Percentiles rank a stretch among this genome's conserved stretches.
Conservation (phyloP, 2,329 filamentous ascomycete species). For the Uncinocarpus reesii region DNA sequence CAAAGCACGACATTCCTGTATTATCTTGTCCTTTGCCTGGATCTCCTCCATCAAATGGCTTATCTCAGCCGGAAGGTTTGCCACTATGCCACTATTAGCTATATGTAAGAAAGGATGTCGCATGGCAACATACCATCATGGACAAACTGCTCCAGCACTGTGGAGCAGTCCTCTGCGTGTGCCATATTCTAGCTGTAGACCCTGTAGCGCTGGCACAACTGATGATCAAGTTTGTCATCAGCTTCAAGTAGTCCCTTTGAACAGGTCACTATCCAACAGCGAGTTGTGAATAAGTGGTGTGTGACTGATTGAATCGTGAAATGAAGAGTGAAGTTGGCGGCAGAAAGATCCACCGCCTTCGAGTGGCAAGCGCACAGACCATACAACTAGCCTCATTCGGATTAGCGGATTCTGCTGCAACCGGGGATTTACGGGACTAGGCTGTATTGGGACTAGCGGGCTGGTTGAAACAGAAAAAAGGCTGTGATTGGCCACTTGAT, state of each 20-base stretch:
- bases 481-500: conserved; percentile 6
- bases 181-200: conserved; percentile 30
- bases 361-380: not conserved
- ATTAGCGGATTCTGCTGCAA: not conserved
- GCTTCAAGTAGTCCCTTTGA: not conserved
- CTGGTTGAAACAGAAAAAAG: not conserved
- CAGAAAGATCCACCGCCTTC: conserved; percentile 8
- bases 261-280: not conserved
- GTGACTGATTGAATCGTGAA: not conserved
- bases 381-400: not conserved
- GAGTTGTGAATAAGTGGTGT: not conserved
- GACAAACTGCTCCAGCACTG: conserved; percentile 55
- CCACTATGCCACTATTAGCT: conserved; percentile 25
- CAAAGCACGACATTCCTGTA: conserved; percentile 47
- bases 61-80: conserved; percentile 54
- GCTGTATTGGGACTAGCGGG: not conserved
- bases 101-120: not conserved
- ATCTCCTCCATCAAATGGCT: conserved; percentile 58
- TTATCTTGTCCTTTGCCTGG: conserved; percentile 52
- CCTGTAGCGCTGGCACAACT: too few relatives aligned
- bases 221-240: too few relatives aligned
- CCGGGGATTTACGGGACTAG: not conserved
- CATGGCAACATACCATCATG: conserved; percentile 45
- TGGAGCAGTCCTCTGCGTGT: conserved; percentile 50
- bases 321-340: not conserved